Evolutionary conservation across 1,284 basidiomycete species (phyloP).

Genomic region (Malassezia furfur): DNA sequence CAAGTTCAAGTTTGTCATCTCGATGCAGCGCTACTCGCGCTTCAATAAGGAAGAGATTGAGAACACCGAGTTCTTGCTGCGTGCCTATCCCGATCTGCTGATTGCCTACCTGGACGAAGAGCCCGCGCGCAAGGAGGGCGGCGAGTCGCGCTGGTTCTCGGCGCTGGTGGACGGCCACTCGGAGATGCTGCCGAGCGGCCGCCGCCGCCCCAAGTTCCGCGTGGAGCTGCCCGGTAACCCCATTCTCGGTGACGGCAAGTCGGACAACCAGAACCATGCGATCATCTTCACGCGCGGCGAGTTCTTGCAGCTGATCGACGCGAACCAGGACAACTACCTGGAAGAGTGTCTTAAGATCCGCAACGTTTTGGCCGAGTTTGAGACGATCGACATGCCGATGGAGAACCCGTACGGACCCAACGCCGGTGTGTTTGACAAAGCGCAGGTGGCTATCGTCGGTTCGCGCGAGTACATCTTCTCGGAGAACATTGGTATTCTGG

Average conservation of each 20-base stretch:
- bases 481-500: conserved; percentile 97
- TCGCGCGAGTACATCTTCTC: conserved; percentile 99
- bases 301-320: conserved; percentile 96
- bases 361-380: conserved; percentile 95
- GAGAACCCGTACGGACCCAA: conserved; percentile 82
- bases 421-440: conserved; percentile 58
- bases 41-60: conserved; percentile 99
- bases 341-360: conserved; percentile 99
- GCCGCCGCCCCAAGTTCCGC: conserved; percentile 89
- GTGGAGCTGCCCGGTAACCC: conserved; percentile 97
- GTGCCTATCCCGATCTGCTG: conserved; percentile 96
- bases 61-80: conserved; percentile 93
- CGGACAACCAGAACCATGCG: conserved; percentile 98
- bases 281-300: conserved; percentile 99
- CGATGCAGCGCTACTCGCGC: conserved; percentile 98
- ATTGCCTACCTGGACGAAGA: conserved; percentile 98
- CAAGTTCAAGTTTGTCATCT: conserved; percentile 99
- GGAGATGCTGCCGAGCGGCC: conserved; percentile 80
- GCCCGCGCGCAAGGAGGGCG: conserved; percentile 76
- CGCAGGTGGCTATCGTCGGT: conserved; percentile 93
- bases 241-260: conserved; percentile 96
- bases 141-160: conserved; percentile 89
- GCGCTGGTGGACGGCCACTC: conserved; percentile 95
- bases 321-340: conserved; percentile 99
- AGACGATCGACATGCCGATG: conserved; percentile 75